phyloP scores from a whole-genome alignment of 2,329 filamentous ascomycete species.

The Ophiostoma quercus region DNA sequence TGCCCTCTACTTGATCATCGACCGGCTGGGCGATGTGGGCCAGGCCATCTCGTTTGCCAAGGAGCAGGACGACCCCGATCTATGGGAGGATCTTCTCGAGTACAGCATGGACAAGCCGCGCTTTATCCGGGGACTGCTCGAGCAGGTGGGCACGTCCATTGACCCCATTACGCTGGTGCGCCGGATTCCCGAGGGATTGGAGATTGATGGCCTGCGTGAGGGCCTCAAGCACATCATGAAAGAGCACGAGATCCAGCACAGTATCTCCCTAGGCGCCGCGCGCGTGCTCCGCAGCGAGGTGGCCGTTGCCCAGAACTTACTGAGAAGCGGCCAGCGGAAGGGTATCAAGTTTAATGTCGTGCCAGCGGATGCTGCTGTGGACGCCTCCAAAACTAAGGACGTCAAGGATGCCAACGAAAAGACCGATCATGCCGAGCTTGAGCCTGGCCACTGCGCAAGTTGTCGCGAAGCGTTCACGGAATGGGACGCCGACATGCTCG shows the following conservation, averaged over 20 bases:
- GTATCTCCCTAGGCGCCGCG: slow-evolving; percentile 85
- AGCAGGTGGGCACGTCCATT: slow-evolving; percentile 90
- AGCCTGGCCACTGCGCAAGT: slow-evolving; percentile 55
- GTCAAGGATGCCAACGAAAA: background rate
- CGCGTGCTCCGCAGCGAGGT: slow-evolving; percentile 84
- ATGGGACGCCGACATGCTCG: slow-evolving; percentile 63
- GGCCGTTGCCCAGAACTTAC: slow-evolving; percentile 69
- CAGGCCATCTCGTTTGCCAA: slow-evolving; percentile 94
- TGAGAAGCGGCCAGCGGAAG: slow-evolving; percentile 72
- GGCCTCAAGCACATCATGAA: slow-evolving; percentile 87
- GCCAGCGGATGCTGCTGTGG: slow-evolving; percentile 29
- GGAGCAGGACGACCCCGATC: slow-evolving; percentile 80
- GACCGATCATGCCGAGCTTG: slow-evolving; percentile 30
- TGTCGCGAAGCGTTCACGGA: slow-evolving; percentile 54
- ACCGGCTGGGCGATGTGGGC: slow-evolving; percentile 82
- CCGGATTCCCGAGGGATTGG: slow-evolving; percentile 85
- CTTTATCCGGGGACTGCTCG: slow-evolving; percentile 86
- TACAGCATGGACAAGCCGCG: slow-evolving; percentile 97
- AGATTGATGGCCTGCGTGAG: slow-evolving; percentile 84
- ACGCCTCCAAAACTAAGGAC: slow-evolving; percentile 28
- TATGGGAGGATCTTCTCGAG: slow-evolving; percentile 91
- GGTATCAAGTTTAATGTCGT: slow-evolving; percentile 85
- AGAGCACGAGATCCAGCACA: slow-evolving; percentile 92
- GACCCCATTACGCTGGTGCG: slow-evolving; percentile 86
- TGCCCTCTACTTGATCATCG: slow-evolving; percentile 87